Percentiles rank a stretch among this genome's conserved stretches.
Evolutionary conservation across 371 early-diverging fungal species (phyloP).

Genomic region (Mycotypha africana): DNA sequence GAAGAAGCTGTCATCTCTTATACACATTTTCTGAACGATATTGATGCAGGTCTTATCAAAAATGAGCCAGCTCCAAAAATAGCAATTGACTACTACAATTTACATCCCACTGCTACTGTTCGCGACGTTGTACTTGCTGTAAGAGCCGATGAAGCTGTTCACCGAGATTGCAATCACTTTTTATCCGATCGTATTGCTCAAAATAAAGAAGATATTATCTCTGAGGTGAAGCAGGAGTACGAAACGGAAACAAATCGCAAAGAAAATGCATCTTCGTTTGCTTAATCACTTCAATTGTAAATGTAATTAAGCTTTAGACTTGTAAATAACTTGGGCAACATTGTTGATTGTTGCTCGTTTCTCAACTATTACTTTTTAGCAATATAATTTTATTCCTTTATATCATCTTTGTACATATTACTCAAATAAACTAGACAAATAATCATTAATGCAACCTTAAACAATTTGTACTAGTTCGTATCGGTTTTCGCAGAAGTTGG

Average conservation of each 20-base stretch:
- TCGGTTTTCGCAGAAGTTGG: too few species aligned
- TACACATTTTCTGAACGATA: constrained; percentile 84
- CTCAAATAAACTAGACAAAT: too few species aligned
- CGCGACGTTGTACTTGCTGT: constrained; percentile 93
- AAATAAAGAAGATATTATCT: constrained; percentile 16
- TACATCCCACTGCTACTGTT: constrained; percentile 76
- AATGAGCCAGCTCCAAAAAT: constrained; percentile 70
- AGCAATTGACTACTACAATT: constrained; percentile 90
- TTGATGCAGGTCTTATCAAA: constrained; percentile 71
- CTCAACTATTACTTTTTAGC: too few species aligned
- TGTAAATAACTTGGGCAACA: too few species aligned
- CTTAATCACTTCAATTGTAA: too few species aligned
- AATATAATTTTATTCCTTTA: too few species aligned
- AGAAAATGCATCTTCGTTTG: not conserved
- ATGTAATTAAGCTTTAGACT: too few species aligned
- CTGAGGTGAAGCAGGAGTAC: constrained; percentile 2
- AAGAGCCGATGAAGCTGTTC: constrained; percentile 95
- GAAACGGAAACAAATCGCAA: not conserved
- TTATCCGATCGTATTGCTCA: constrained; percentile 58
- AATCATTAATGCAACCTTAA: too few species aligned
- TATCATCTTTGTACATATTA: too few species aligned
- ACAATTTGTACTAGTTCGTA: too few species aligned
- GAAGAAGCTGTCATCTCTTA: constrained; percentile 96
- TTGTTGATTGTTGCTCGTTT: too few species aligned
- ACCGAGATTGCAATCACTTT: constrained; percentile 92